Percentiles rank a stretch among this genome's conserved stretches.
phyloP scores from a whole-genome alignment of 2,329 filamentous ascomycete genomes.

The Alternaria sp. region DNA sequence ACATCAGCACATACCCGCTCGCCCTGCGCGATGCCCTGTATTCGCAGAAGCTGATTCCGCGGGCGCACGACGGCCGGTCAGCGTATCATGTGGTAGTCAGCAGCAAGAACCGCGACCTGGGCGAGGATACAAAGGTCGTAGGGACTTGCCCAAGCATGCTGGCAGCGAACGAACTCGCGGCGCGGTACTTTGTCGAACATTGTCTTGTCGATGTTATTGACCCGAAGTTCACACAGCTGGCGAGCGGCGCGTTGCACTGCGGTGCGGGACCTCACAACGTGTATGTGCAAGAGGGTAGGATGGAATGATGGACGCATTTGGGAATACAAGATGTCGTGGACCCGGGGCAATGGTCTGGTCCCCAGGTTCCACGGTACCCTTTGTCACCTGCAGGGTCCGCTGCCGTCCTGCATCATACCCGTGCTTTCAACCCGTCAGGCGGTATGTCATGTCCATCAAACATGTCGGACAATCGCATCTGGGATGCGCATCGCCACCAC shows the following conservation, averaged over 20 bases:
- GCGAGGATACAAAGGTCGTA: constrained; percentile 1
- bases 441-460: background rate
- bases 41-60: constrained; percentile 5
- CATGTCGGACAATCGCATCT: background rate
- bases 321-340: background rate
- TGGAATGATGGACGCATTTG: background rate
- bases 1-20: constrained; percentile 18
- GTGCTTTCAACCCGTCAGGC: background rate
- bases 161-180: constrained; percentile 9
- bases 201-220: constrained; percentile 2
- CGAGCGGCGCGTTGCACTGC: constrained; percentile 7
- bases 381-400: constrained; percentile 3
- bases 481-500: background rate
- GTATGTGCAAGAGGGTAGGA: constrained; percentile 5
- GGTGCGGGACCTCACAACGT: constrained; percentile 3
- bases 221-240: constrained; percentile 1
- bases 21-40: constrained; percentile 14
- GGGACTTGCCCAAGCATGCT: background rate
- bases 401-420: background rate
- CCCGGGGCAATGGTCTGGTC: background rate
- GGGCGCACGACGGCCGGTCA: background rate
- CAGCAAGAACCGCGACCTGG: background rate
- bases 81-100: constrained; percentile 1
- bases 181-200: constrained; percentile 9
- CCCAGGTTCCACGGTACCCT: background rate